Percentiles rank a stretch among this genome's conserved stretches.
Evolutionary conservation across 345 rosid genomes (phyloP).

Genomic region (Aethionema arabicum): DNA sequence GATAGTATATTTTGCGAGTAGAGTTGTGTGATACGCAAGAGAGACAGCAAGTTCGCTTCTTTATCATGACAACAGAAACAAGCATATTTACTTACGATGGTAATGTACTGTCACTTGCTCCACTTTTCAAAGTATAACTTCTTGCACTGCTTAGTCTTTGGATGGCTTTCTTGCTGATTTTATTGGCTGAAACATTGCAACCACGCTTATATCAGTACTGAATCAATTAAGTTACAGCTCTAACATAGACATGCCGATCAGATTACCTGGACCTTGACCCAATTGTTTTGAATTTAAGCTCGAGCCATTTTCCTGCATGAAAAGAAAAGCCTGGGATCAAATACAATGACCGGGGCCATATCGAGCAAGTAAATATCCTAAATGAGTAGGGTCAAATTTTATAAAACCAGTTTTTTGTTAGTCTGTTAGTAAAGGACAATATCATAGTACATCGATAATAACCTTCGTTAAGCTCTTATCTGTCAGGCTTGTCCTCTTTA

Average conservation of each 20-base stretch:
- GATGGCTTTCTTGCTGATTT: slow-evolving; percentile 40
- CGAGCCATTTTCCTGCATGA: slow-evolving; percentile 30
- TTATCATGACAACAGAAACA: slow-evolving; percentile 12
- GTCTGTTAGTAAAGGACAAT: neutral
- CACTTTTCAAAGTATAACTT: slow-evolving; percentile 41
- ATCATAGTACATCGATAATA: slow-evolving; percentile 10
- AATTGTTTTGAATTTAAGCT: slow-evolving; percentile 25
- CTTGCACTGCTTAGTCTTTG: slow-evolving; percentile 40
- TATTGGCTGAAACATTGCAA: slow-evolving; percentile 48
- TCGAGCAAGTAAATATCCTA: slow-evolving; percentile 7
- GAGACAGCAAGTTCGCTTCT: neutral
- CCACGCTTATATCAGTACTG: slow-evolving; percentile 24
- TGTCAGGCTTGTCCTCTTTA: slow-evolving; percentile 35
- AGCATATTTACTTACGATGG: slow-evolving; percentile 43
- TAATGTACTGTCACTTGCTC: slow-evolving; percentile 47
- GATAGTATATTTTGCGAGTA: neutral
- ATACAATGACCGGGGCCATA: neutral
- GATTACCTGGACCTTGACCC: slow-evolving; percentile 28
- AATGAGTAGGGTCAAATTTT: slow-evolving; percentile 8
- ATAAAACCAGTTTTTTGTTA: neutral
- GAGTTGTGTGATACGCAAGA: neutral
- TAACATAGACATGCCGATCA: slow-evolving; percentile 18
- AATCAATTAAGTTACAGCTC: slow-evolving; percentile 14
- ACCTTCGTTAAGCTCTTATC: slow-evolving; percentile 33
- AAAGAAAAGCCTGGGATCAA: neutral